A percentile compares a stretch with the other conserved stretches of the same genome.
These are phyloP conservation scores for Cercospora beticola DNA, from an alignment of 2,329 filamentous ascomycete genomes.

Conservation along the genomic window DNA sequence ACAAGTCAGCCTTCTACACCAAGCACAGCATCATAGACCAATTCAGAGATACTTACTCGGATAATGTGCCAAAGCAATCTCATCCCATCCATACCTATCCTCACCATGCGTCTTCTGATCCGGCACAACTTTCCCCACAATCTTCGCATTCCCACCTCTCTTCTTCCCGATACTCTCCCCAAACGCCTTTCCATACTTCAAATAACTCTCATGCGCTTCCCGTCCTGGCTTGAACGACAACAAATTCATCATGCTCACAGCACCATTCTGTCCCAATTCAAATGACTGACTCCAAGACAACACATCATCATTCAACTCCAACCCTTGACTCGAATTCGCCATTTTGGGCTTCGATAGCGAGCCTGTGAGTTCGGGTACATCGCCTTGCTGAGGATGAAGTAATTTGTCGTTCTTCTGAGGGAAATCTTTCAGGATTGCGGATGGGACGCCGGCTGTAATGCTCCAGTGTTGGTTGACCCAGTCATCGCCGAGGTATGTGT, in stretches of 20 bases:
- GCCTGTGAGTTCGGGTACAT: slow-evolving; percentile 42
- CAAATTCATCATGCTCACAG: slow-evolving; percentile 65
- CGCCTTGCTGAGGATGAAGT: slow-evolving; percentile 35
- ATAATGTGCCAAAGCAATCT: slow-evolving; percentile 65
- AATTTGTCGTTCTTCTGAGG: slow-evolving; percentile 42
- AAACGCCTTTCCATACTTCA: slow-evolving; percentile 59
- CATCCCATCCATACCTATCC: slow-evolving; percentile 53
- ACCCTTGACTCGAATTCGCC: slow-evolving; percentile 46
- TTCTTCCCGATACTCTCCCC: slow-evolving; percentile 49
- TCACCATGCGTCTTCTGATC: slow-evolving; percentile 33
- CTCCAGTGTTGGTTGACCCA: slow-evolving; percentile 35
- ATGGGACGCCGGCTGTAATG: slow-evolving; percentile 47
- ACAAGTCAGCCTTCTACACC: not conserved
- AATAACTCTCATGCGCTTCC: slow-evolving; percentile 53
- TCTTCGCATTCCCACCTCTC: slow-evolving; percentile 60
- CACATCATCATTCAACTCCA: slow-evolving; percentile 57
- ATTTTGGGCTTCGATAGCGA: slow-evolving; percentile 35
- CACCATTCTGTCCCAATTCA: slow-evolving; percentile 36
- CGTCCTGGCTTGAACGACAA: slow-evolving; percentile 56
- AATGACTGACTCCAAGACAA: slow-evolving; percentile 51
- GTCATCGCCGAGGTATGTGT: slow-evolving; percentile 25
- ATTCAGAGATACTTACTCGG: slow-evolving; percentile 52
- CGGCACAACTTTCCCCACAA: slow-evolving; percentile 58
- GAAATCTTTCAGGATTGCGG: slow-evolving; percentile 42
- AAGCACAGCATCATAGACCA: slow-evolving; percentile 31